Evolutionary conservation across 2,329 filamentous ascomycete species (phyloP).

Genomic region (Thielaviopsis punctulata): DNA sequence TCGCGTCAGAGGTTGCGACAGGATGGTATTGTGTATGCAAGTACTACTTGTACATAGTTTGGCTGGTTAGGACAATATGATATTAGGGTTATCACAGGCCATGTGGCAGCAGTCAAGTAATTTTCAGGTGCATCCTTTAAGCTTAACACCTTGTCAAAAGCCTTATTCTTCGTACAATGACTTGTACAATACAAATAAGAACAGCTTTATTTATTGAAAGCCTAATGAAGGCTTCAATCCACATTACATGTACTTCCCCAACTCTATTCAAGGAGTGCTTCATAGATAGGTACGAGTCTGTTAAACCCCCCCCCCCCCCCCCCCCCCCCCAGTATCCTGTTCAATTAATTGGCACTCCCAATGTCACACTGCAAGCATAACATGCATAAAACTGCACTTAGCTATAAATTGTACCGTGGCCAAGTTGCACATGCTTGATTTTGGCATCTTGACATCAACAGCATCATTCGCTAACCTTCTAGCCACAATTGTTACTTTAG

Average conservation of each 20-base stretch:
- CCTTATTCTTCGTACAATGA: neutral
- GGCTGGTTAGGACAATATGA: neutral
- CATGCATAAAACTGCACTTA: neutral
- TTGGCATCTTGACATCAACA: neutral
- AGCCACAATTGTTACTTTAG: neutral
- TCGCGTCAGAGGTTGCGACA: no score
- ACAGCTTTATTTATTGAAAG: no score
- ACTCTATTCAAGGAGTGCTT: no score
- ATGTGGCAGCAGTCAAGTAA: neutral
- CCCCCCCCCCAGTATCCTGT: no score
- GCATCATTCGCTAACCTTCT: neutral
- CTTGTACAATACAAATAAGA: no score
- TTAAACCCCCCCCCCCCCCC: no score
- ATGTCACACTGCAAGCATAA: neutral
- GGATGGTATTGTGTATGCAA: no score
- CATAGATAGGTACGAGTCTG: no score
- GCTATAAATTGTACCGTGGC: constrained; percentile 3
- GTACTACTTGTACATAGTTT: no score
- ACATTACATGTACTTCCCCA: neutral
- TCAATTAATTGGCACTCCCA: neutral
- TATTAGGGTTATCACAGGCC: neutral
- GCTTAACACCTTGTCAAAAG: neutral
- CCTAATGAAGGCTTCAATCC: neutral
- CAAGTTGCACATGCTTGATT: constrained; percentile 9
- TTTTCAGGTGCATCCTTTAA: neutral